phyloP scores from a whole-genome alignment of 1,284 basidiomycete genomes.

The Sporisorium reilianum region DNA sequence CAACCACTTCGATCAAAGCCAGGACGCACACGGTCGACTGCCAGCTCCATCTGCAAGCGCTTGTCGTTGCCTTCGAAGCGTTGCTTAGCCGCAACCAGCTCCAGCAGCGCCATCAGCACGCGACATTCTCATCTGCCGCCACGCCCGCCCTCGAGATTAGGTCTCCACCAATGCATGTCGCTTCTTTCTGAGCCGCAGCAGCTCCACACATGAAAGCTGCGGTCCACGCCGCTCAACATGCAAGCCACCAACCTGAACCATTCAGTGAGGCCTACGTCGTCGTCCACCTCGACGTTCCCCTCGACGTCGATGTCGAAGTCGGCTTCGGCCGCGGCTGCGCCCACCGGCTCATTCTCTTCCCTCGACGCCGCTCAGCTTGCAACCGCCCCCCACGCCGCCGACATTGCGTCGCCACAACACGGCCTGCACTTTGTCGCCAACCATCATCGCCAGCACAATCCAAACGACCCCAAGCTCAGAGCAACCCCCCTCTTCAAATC shows the following conservation, averaged over 20 bases:
- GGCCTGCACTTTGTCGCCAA: slow-evolving; percentile 35
- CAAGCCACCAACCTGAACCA: neutral
- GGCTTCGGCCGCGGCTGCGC: slow-evolving; percentile 3
- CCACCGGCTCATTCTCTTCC: neutral
- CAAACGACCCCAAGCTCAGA: slow-evolving; percentile 39
- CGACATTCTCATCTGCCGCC: no score
- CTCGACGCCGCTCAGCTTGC: neutral
- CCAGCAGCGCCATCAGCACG: neutral
- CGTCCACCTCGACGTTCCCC: neutral
- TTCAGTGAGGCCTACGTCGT: neutral
- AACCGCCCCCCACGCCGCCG: neutral
- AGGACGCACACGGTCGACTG: neutral
- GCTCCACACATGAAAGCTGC: neutral
- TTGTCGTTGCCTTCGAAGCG: neutral
- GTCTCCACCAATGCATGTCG: neutral
- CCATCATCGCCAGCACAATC: slow-evolving; percentile 51
- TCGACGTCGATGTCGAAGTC: neutral
- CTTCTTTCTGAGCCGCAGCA: slow-evolving; percentile 1
- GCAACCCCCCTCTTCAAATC: slow-evolving; percentile 40
- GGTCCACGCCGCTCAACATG: neutral
- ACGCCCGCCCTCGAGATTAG: neutral
- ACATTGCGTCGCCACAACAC: neutral
- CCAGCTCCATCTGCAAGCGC: neutral
- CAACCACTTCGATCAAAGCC: neutral
- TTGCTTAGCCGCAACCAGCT: neutral